These are phyloP conservation scores for Teratosphaeria destructans DNA, from an alignment of 2,329 filamentous ascomycete species.

Conservation along the genomic window DNA sequence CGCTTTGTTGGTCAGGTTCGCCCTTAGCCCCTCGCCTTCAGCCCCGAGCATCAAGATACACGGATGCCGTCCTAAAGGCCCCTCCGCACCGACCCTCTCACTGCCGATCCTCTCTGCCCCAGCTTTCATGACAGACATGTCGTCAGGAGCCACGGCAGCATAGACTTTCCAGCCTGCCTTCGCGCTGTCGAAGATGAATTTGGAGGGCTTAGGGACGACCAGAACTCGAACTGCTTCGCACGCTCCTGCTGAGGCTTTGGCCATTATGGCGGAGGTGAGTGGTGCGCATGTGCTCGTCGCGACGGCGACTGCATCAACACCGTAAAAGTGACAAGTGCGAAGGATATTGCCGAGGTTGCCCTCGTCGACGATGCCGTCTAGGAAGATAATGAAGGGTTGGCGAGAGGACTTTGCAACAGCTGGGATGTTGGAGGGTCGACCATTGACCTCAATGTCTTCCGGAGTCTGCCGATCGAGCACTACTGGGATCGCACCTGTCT, in stretches of 20 bases:
- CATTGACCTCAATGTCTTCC: conserved; percentile 68
- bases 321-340: conserved; percentile 82
- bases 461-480: conserved; percentile 50
- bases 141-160: conserved; percentile 51
- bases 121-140: not conserved
- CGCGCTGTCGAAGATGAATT: conserved; percentile 60
- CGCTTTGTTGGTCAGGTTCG: conserved; percentile 52
- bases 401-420: conserved; percentile 41
- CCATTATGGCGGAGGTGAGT: conserved; percentile 63
- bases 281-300: conserved; percentile 62
- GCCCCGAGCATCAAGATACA: conserved; percentile 74
- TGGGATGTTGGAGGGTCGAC: conserved; percentile 46
- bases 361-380: conserved; percentile 67
- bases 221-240: conserved; percentile 71
- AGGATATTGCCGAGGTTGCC: conserved; percentile 87
- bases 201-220: conserved; percentile 52
- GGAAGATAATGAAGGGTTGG: conserved; percentile 61
- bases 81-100: conserved; percentile 8
- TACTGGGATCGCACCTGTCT: conserved; percentile 37
- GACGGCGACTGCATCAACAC: conserved; percentile 71
- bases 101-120: conserved; percentile 5
- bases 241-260: conserved; percentile 84
- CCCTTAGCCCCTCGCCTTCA: conserved; percentile 65
- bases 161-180: conserved; percentile 73
- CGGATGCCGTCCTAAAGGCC: conserved; percentile 39